These are phyloP conservation scores for Pichia cephalocereana DNA, from an alignment of 805 yeast genomes.

Conservation along the genomic window DNA sequence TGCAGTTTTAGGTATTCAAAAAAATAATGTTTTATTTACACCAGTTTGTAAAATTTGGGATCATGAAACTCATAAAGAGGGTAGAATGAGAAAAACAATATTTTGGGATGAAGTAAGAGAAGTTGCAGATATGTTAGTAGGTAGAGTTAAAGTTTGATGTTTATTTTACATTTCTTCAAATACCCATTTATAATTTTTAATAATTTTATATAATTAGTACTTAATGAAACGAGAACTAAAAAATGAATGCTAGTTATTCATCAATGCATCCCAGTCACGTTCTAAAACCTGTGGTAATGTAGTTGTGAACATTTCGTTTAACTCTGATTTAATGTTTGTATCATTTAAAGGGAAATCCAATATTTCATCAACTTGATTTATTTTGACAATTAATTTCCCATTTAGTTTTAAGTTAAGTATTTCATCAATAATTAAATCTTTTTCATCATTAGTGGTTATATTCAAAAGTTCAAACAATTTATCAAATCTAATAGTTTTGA, in stretches of 20 bases:
- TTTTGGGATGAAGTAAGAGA: slow-evolving; percentile 75
- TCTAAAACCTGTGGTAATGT: slow-evolving; percentile 1
- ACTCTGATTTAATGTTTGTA: background rate
- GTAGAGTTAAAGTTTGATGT: slow-evolving; percentile 34
- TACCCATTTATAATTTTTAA: background rate
- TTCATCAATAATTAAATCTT: background rate
- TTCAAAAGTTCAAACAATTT: slow-evolving; percentile 11
- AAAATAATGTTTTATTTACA: slow-evolving; percentile 67
- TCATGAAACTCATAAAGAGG: slow-evolving; percentile 69
- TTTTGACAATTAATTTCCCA: slow-evolving; percentile 9
- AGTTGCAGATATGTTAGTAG: slow-evolving; percentile 78
- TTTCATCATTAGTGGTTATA: slow-evolving; percentile 1
- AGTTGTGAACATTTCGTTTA: background rate
- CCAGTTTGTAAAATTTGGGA: slow-evolving; percentile 73
- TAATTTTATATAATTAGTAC: no score
- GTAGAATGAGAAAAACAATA: slow-evolving; percentile 81
- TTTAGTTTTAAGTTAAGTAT: background rate
- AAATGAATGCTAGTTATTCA: background rate
- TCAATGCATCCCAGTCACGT: slow-evolving; percentile 1
- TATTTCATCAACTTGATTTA: slow-evolving; percentile 16
- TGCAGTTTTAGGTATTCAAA: slow-evolving; percentile 73
- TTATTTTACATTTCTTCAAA: background rate
- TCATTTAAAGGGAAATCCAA: slow-evolving; percentile 1
- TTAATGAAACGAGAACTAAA: background rate
- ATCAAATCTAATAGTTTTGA: slow-evolving; percentile 11